These are phyloP conservation scores for Chlamydomonas eustigma DNA, from an alignment of 139 green algal genomes.

Conservation along the genomic window DNA sequence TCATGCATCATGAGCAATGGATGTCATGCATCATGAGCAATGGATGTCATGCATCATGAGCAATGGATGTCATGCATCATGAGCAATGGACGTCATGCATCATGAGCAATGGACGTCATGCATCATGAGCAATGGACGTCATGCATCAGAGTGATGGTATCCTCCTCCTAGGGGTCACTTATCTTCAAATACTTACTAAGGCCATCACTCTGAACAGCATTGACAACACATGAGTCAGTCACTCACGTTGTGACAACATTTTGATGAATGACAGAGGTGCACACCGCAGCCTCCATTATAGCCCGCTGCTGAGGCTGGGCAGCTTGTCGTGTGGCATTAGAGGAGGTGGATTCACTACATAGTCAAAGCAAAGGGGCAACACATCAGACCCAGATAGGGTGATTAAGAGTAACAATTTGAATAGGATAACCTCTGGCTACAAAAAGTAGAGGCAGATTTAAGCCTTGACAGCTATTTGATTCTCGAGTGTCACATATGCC, in stretches of 20 bases:
- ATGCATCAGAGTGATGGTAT: no score
- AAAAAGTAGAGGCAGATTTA: neutral
- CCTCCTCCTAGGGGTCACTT: no score
- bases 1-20: no score
- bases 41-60: no score
- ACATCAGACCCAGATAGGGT: neutral
- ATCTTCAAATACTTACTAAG: no score
- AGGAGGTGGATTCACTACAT: neutral
- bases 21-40: no score
- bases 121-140: no score
- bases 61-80: no score
- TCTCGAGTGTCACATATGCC: neutral
- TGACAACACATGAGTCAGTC: no score
- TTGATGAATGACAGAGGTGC: slow-evolving; percentile 3
- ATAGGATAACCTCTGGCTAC: neutral
- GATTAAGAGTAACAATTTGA: neutral
- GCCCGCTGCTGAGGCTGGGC: neutral
- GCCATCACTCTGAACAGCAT: no score
- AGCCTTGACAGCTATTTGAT: neutral
- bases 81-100: no score
- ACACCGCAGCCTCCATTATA: slow-evolving; percentile 21
- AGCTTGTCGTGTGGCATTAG: neutral
- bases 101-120: no score
- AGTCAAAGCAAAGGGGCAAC: neutral
- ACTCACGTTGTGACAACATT: slow-evolving; percentile 24